Evolutionary conservation across 2,329 filamentous ascomycete species (phyloP).

Genomic region (Trichoderma koningii): DNA sequence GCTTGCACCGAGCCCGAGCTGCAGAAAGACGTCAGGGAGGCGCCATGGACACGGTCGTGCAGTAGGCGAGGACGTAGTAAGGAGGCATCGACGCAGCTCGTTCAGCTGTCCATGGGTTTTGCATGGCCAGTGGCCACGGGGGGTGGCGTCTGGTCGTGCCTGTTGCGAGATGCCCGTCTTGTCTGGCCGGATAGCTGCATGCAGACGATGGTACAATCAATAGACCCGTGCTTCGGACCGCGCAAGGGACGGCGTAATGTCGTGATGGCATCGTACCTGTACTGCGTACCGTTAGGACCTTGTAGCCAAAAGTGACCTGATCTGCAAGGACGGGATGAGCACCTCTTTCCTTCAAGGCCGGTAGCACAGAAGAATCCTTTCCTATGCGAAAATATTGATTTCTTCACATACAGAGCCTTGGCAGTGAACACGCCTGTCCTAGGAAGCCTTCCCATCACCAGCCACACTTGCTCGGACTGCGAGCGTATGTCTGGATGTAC

Average conservation of each 20-base stretch:
- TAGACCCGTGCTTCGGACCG: background rate
- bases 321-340: slow-evolving; percentile 5
- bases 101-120: slow-evolving; percentile 23
- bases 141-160: background rate
- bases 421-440: background rate
- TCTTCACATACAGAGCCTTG: background rate
- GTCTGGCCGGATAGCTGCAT: slow-evolving; percentile 10
- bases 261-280: background rate
- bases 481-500: background rate
- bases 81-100: slow-evolving; percentile 11
- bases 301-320: background rate
- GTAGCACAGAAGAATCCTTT: slow-evolving; percentile 10
- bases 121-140: background rate
- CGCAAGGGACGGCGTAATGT: background rate
- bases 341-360: background rate
- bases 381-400: background rate
- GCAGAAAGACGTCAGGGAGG: slow-evolving; percentile 23
- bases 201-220: slow-evolving; percentile 12
- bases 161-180: slow-evolving; percentile 4
- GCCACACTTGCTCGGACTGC: background rate
- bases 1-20: slow-evolving; percentile 10
- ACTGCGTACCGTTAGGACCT: background rate
- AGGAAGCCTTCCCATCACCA: background rate
- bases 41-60: slow-evolving; percentile 5
- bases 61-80: slow-evolving; percentile 6